These are phyloP conservation scores for Fusarium sp. DNA, from an alignment of 2,329 filamentous ascomycete genomes.

Conservation along the genomic window DNA sequence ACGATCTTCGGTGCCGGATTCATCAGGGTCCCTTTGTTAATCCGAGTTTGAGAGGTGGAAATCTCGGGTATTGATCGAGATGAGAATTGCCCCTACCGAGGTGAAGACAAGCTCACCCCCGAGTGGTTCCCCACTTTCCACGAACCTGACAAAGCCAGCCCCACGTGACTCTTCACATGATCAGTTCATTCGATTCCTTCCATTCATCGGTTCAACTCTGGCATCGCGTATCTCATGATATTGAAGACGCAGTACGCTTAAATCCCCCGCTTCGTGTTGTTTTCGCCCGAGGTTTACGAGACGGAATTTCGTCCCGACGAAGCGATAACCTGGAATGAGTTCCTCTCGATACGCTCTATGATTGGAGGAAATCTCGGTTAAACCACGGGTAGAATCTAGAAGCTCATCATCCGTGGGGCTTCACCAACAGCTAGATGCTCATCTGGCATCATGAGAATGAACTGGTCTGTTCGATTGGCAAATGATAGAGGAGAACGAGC, in stretches of 20 bases:
- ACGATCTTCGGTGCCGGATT: not conserved
- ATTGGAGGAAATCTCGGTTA: slow-evolving; percentile 16
- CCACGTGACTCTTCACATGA: not conserved
- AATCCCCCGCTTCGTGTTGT: not conserved
- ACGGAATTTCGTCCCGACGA: slow-evolving; percentile 38
- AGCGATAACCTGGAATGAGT: slow-evolving; percentile 16
- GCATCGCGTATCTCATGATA: not conserved
- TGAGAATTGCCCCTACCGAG: not conserved
- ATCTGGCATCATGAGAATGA: slow-evolving; percentile 37
- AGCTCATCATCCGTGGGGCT: slow-evolving; percentile 29
- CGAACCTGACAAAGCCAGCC: not conserved
- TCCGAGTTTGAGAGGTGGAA: slow-evolving; percentile 1
- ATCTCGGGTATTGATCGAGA: not conserved
- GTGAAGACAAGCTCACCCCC: not conserved
- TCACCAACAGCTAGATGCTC: slow-evolving; percentile 29
- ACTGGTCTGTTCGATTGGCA: slow-evolving; percentile 19
- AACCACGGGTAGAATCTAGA: slow-evolving; percentile 2
- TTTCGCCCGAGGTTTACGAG: not conserved
- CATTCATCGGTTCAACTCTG: not conserved
- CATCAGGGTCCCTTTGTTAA: not conserved
- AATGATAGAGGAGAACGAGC: slow-evolving; percentile 12
- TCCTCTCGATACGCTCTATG: not conserved
- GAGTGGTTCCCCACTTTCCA: not conserved
- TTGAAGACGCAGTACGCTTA: not conserved
- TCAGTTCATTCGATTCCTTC: not conserved